These are phyloP conservation scores for Aspergillus sp. DNA, from an alignment of 2,329 filamentous ascomycete genomes.

Conservation along the genomic window DNA sequence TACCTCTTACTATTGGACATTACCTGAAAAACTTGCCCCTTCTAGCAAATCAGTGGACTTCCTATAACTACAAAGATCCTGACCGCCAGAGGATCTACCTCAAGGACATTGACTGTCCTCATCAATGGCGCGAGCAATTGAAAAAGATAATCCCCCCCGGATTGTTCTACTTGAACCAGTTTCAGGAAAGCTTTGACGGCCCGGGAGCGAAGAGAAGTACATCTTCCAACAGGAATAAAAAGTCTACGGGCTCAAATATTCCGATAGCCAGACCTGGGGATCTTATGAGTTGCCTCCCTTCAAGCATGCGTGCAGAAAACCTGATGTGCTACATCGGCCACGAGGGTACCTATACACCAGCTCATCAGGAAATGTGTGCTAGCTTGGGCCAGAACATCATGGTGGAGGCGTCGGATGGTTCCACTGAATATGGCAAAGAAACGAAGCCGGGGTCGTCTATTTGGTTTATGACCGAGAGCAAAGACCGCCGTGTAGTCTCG, in stretches of 20 bases:
- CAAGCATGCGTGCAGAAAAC: constrained; percentile 88
- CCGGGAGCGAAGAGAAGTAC: constrained; percentile 54
- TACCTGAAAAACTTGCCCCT: constrained; percentile 86
- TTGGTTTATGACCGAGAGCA: constrained; percentile 98
- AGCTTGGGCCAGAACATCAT: constrained; percentile 97
- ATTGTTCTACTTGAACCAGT: constrained; percentile 90
- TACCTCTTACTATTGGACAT: constrained; percentile 84
- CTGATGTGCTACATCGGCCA: constrained; percentile 98
- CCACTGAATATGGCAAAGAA: constrained; percentile 67
- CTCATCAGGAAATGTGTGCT: constrained; percentile 96
- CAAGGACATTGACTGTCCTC: constrained; percentile 95
- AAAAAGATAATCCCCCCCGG: constrained; percentile 74
- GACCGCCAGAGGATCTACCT: constrained; percentile 85
- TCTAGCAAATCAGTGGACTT: constrained; percentile 78
- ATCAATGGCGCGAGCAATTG: constrained; percentile 80
- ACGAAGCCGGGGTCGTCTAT: constrained; percentile 82
- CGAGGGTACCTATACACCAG: constrained; percentile 93
- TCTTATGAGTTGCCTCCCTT: constrained; percentile 88
- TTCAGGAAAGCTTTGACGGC: constrained; percentile 61
- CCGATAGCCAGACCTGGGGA: constrained; percentile 76
- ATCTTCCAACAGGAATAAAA: constrained; percentile 42
- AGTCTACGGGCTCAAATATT: constrained; percentile 50
- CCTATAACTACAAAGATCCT: constrained; percentile 74
- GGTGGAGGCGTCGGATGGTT: constrained; percentile 77
- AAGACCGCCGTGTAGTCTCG: constrained; percentile 84